Percentiles rank a stretch among this genome's conserved stretches.
These are phyloP conservation scores for Tubosaeta sp. DNA, from an alignment of 768 basidiomycete species.

Conservation along the genomic window DNA sequence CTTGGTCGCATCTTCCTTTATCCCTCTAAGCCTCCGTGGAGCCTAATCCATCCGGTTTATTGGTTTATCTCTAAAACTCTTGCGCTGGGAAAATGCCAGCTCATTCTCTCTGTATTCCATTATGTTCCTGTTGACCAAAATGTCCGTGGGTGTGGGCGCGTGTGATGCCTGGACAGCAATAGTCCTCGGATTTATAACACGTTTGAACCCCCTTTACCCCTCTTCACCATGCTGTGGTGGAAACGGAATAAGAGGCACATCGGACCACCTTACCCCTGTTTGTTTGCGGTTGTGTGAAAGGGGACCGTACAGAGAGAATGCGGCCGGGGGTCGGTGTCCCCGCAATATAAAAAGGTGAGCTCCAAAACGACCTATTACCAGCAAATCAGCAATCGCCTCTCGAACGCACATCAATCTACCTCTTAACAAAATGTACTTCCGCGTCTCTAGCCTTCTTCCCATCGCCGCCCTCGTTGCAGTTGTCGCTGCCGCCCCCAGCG, in stretches of 20 bases:
- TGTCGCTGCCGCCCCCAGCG: slow-evolving; percentile 2
- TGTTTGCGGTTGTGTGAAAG: background rate
- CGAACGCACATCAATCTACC: background rate
- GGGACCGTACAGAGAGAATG: background rate
- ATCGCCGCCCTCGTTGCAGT: background rate
- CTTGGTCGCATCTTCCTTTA: too few species aligned
- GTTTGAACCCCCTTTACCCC: background rate
- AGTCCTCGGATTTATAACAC: too few species aligned
- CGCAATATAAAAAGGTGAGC: slow-evolving; percentile 6
- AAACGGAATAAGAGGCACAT: background rate
- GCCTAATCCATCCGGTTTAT: too few species aligned
- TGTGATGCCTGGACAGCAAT: too few species aligned
- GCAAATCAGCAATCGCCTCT: background rate
- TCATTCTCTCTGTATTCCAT: too few species aligned
- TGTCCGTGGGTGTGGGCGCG: too few species aligned
- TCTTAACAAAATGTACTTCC: slow-evolving; percentile 7
- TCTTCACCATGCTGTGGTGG: background rate
- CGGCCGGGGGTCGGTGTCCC: too few species aligned
- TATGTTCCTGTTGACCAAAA: too few species aligned
- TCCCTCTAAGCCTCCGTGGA: too few species aligned
- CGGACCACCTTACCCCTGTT: too few species aligned
- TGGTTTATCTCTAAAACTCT: too few species aligned
- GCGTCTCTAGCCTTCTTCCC: background rate
- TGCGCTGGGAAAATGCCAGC: too few species aligned
- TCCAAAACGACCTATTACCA: background rate